Evolutionary conservation across 805 yeast genomes (phyloP), one percentile per base, ranked within the genome.

Genomic region (Saccharomycopsis amapae): DNA sequence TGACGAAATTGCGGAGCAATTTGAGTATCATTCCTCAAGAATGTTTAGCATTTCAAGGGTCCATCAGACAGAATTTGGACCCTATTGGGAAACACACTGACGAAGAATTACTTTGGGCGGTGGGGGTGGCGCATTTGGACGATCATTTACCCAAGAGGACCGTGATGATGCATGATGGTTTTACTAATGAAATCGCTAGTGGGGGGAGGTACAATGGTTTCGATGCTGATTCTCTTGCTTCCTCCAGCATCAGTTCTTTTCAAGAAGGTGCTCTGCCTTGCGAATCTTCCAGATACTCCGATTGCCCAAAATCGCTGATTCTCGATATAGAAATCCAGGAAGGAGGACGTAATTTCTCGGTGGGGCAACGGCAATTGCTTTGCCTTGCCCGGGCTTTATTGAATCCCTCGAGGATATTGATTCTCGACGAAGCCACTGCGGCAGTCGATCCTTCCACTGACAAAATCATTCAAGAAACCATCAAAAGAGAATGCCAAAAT

Each of bases 381-480:
- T 86, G 95, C 60, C 67, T 88, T 36, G 89, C 95, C 0, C 69
- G 96, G 49, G 90, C 94, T 1, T 67, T 88, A 36, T 65, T 88
- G 53, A 78, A 79, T 49, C 72, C 75, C 22, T 82, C 94, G 0
- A 81, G 75, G 52, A 78, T 88, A 9, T 67, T 88, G 50, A 71
- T 88, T 15, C 65, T 87, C 44, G 96, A 88, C 57, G 96, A 87
- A 65, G 95, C 83, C n/a, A 78, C 83, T 1, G 90, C 95, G 0
- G 86, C 95, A 10, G 90, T 86, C 22, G 95, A 86, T 61, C 81
- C 82, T 17, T 85, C 85, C 59, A 86, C 95, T 1, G 95, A 86
- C 58, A 70, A 74, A 52, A 70, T 85, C 42, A 72, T 86, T 39
- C 95, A 86, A 64, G 78, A 79, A 55, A 85, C 95, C 0, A 85